Base-by-base conservation (phyloP, 2,329 filamentous ascomycete genomes). In the Nothophaeocryptopus gaeumannii region DNA sequence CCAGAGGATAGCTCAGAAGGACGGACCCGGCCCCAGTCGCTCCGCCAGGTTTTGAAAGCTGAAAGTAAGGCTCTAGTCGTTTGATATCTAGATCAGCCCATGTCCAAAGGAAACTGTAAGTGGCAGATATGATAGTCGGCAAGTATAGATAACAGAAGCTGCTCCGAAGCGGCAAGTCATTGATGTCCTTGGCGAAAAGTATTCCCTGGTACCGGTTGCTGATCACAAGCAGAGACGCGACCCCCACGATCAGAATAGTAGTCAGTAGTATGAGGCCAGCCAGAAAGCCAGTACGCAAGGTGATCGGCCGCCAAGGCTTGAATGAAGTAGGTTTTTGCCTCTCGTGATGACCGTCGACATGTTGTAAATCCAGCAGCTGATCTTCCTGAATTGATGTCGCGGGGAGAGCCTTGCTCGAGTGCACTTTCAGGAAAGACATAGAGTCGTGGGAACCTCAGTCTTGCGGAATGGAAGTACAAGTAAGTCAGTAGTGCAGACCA, bases 11-110 rank as follows among this genome's bases (percentile, higher is more conserved):
- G 0, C 75, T 70, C 0, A 85, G 41, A 0, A 81, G 65, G 0
- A 85, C 12, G 0, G 78, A 81, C 5, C 68, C 12, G 3, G 32
- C 63, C 0, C 70, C 78, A 0, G 56, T 56, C 0, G 76, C 76
- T 0, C 80, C 81, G 0, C 61, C 56, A 0, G 57, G 11, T 8
- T 72, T 75, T 0, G 79, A 82, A 0, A 85, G 47, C 15, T 83
- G 78, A 9, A 81, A 75, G 70, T 77, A 85, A 0, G 82, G 81
- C 31, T 85, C 80, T 38, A 84, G 67, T 0, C 82, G 58, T 50
- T 82, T 81, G 0, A 74, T 67, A 32, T 85, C 79, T 0, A 84
- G 61, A 43, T 85, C 81, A 0, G 83, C 71, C 79, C 80, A 82
- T 2, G 70, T 74, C 80, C 81, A 84, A 0, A 77, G 39, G 1